Percentiles rank a stretch among this genome's conserved stretches.
phyloP scores from a whole-genome alignment of 2,329 filamentous ascomycete genomes.

The Lasiodiplodia hormozganensis region DNA sequence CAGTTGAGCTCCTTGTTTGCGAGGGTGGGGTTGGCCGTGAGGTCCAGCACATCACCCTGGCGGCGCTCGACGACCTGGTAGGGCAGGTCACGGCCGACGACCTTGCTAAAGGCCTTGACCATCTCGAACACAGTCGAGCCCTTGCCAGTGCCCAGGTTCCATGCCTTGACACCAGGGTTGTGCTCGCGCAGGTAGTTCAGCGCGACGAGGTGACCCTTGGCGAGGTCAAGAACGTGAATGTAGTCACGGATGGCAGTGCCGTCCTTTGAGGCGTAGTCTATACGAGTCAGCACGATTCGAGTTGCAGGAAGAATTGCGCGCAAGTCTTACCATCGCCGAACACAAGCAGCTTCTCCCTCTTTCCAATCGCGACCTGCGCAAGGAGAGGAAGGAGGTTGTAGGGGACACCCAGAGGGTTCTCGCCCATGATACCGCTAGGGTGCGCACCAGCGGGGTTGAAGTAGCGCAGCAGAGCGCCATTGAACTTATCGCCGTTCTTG shows the following conservation, averaged over 20 bases:
- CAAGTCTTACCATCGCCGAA: slow-evolving; percentile 81
- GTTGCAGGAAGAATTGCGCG: neutral
- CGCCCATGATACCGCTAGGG: slow-evolving; percentile 95
- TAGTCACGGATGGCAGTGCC: slow-evolving; percentile 97
- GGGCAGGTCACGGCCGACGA: slow-evolving; percentile 82
- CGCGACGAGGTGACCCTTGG: slow-evolving; percentile 83
- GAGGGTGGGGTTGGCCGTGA: slow-evolving; percentile 87
- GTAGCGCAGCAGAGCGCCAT: slow-evolving; percentile 90
- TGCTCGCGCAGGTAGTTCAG: slow-evolving; percentile 87
- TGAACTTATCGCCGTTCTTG: slow-evolving; percentile 75
- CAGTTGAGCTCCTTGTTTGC: slow-evolving; percentile 90
- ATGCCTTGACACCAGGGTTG: slow-evolving; percentile 88
- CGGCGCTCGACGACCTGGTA: slow-evolving; percentile 87
- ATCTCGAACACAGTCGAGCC: slow-evolving; percentile 98
- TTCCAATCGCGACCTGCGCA: slow-evolving; percentile 93
- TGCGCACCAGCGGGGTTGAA: slow-evolving; percentile 98
- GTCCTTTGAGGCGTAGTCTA: slow-evolving; percentile 89
- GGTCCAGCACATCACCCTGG: slow-evolving; percentile 88
- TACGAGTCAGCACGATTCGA: neutral
- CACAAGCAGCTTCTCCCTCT: slow-evolving; percentile 90
- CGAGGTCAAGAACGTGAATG: slow-evolving; percentile 93
- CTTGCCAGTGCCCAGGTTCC: slow-evolving; percentile 94
- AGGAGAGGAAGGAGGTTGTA: slow-evolving; percentile 95
- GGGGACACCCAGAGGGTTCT: slow-evolving; percentile 93
- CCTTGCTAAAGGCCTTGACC: slow-evolving; percentile 88